A percentile compares a stretch with the other conserved stretches of the same genome.
Conservation (phyloP, 2,329 filamentous ascomycete genomes). For the Fusarium mundagurra region DNA sequence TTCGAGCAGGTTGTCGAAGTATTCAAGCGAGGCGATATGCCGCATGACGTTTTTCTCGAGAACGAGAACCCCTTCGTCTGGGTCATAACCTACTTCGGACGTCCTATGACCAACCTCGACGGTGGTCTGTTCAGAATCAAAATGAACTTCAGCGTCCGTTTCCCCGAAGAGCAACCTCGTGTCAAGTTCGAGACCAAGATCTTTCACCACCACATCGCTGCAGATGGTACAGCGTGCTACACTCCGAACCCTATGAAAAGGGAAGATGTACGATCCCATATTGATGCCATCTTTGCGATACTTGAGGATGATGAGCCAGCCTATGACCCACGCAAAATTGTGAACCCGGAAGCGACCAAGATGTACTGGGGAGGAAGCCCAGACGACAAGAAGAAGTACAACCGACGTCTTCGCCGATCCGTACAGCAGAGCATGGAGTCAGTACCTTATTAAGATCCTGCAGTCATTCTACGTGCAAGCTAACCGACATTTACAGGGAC, state of each 20-base stretch:
- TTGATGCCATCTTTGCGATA: conserved; percentile 82
- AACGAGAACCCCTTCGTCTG: conserved; percentile 90
- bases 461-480: neutral
- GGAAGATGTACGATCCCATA: conserved; percentile 84
- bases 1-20: conserved; percentile 82
- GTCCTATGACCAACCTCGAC: conserved; percentile 92
- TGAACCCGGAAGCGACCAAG: conserved; percentile 86
- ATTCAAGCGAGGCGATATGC: conserved; percentile 76
- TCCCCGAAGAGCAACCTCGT: conserved; percentile 88
- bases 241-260: conserved; percentile 66
- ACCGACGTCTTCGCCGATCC: conserved; percentile 79
- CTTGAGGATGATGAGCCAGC: conserved; percentile 89
- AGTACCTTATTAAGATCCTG: conserved; percentile 31
- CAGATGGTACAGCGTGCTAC: conserved; percentile 86
- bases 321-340: conserved; percentile 89
- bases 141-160: conserved; percentile 82
- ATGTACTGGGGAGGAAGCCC: conserved; percentile 81
- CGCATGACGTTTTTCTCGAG: conserved; percentile 79
- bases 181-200: conserved; percentile 82
- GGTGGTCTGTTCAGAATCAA: conserved; percentile 88
- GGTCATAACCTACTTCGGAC: conserved; percentile 88
- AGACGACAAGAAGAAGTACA: conserved; percentile 86
- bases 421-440: conserved; percentile 76
- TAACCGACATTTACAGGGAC: conserved; percentile 41
- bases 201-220: conserved; percentile 88